These are phyloP conservation scores for Zoysia pacifica DNA, from an alignment of 176 grass and related monocot genomes.

Conservation along the genomic window DNA sequence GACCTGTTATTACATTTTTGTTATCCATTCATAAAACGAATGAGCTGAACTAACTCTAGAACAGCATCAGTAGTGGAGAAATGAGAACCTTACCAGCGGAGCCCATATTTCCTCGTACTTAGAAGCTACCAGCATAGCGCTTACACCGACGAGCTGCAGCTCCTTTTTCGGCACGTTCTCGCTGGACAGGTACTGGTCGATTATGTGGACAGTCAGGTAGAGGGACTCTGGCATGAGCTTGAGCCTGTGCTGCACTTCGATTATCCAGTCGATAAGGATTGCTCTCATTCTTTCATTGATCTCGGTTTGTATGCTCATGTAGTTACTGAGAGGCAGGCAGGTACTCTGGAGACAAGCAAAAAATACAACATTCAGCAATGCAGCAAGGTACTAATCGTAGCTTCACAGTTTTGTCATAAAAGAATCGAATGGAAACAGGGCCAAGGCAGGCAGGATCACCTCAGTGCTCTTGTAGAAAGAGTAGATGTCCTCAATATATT, in stretches of 20 bases:
- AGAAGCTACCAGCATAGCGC: conserved; percentile 80
- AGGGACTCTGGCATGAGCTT: conserved; percentile 79
- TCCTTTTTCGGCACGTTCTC: conserved; percentile 56
- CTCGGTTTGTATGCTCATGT: conserved; percentile 56
- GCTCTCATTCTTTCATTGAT: conserved; percentile 70
- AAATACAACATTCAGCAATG: conserved; percentile 9
- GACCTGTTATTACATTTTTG: conserved; percentile 32
- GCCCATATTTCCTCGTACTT: conserved; percentile 87
- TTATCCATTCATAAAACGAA: background rate
- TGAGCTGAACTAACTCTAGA: background rate
- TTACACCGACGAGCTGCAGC: conserved; percentile 74
- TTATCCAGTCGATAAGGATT: conserved; percentile 72
- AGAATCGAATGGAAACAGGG: background rate
- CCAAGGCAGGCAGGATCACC: conserved; percentile 46
- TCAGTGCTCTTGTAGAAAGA: conserved; percentile 72
- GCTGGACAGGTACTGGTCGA: conserved; percentile 66
- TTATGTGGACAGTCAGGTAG: conserved; percentile 71
- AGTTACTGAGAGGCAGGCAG: conserved; percentile 54
- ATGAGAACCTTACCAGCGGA: conserved; percentile 50
- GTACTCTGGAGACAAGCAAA: conserved; percentile 45
- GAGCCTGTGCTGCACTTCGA: conserved; percentile 72
- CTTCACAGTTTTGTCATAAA: conserved; percentile 10
- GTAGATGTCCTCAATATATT: conserved; percentile 79
- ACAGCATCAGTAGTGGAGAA: conserved; percentile 7
- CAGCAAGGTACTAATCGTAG: background rate